Percentiles rank a stretch among this genome's conserved stretches.
Conservation (phyloP, 192 early-diverging fungal genomes). For the Backusella luteola region DNA sequence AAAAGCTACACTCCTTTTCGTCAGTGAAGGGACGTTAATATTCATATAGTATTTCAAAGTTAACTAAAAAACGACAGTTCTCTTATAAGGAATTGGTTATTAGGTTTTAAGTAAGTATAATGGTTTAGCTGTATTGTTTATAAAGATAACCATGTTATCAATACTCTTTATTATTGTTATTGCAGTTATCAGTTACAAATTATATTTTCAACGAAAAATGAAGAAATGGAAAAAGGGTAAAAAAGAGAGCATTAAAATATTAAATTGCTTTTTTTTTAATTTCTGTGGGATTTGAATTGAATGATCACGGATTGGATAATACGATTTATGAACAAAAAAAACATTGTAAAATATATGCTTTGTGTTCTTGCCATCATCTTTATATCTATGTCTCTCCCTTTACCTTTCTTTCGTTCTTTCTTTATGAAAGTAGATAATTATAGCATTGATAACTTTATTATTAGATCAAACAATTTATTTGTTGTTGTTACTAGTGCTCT, state of each 20-base stretch:
- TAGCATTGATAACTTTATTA: too few relatives aligned
- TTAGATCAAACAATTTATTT: neutral
- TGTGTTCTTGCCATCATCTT: too few relatives aligned
- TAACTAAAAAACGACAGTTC: neutral
- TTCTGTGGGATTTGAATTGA: neutral
- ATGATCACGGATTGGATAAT: neutral
- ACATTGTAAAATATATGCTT: neutral
- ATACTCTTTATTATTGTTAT: neutral
- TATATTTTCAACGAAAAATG: neutral
- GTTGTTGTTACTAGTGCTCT: neutral
- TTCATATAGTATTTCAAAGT: conserved; percentile 4
- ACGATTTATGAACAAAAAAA: neutral
- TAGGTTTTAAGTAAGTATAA: conserved; percentile 6
- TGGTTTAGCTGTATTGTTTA: neutral
- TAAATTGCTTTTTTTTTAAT: neutral
- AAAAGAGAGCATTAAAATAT: neutral
- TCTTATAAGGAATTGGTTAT: neutral
- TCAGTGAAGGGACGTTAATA: neutral
- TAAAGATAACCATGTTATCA: neutral
- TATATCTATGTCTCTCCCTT: too few relatives aligned
- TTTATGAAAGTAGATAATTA: neutral
- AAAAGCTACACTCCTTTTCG: neutral
- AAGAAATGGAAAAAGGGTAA: neutral
- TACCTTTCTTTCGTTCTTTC: neutral
- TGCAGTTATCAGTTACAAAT: neutral